Evolutionary conservation across 2,329 filamentous ascomycete species (phyloP).

Genomic region (Hymenoscyphus albidus): DNA sequence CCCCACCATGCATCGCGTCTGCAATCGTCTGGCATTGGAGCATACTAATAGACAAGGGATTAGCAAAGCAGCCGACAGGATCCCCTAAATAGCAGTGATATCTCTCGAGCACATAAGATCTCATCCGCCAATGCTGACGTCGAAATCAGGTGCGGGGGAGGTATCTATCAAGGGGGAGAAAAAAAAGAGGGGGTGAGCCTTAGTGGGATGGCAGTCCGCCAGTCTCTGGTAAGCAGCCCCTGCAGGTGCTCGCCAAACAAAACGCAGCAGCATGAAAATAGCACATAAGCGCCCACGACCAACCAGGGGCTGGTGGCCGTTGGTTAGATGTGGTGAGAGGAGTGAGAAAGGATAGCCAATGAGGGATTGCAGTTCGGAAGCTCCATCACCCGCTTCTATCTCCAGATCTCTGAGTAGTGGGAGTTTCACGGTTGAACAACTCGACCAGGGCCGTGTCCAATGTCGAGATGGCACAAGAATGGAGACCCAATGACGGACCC

Average conservation of each 20-base stretch:
- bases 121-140: neutral
- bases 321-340: neutral
- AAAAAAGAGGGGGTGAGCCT: neutral
- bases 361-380: neutral
- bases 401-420: neutral
- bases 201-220: too few species aligned
- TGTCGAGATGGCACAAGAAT: neutral
- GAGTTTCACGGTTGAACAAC: conserved; percentile 4
- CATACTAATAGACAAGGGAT: too few species aligned
- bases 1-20: neutral
- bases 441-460: neutral
- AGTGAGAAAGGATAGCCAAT: neutral
- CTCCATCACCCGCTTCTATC: conserved; percentile 5
- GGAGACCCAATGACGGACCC: conserved; percentile 30
- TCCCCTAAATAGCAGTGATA: neutral
- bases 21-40: neutral
- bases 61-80: neutral
- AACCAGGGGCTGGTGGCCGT: neutral
- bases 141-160: neutral
- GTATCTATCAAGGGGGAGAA: neutral
- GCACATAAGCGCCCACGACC: neutral
- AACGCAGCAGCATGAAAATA: neutral
- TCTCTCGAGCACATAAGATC: neutral
- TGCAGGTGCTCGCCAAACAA: neutral
- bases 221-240: neutral